Base-by-base conservation (phyloP, 1,139 yeast genomes). In the Hyphopichia burtonii region DNA sequence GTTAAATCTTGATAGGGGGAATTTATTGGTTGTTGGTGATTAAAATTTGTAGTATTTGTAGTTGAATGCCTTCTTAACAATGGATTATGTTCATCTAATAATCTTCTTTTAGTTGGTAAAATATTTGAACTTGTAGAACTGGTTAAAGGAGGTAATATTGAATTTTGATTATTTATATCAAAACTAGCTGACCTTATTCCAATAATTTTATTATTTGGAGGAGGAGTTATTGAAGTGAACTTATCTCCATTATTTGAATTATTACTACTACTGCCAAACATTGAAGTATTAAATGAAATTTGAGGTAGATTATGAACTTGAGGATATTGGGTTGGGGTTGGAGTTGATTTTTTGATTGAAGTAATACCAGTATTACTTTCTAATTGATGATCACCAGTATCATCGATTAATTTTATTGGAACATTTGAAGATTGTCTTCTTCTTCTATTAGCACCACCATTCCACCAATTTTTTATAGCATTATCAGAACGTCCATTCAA, bases 401-500 rank as follows among this genome's bases (percentile, higher is more conserved):
- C 32, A 12, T 31, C 39, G 8, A 33, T 25, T 9, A 38, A 16
- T 28, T 38, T 38, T n/a, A 38, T 32, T 36, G 40, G 27, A 44
- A 22, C 16, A 9, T 31, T 35, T 8, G 42, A 32, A 44, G 66
- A 60, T 3, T 83, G 82, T 48, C 87, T 61, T 52, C 89, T 74
- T 49, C 95, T 68, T 46, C 94, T 74, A 55, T 86, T 87, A 15
- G 94, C 91, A 11, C 95, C 94, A 7, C 96, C 95, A 57, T 90
- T 90, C 96, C 96, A 90, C 96, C 96, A 90, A 65, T 89, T 89
- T 59, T 90, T 90, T 53, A 90, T 88, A 23, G 96, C 93, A 61
- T 90, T 90, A 63, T 90, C 97, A 15, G 88, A 79, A 42, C 96
- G 71, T 2, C 96, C 96, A 50, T 86, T 84, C 47, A 90, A 66